phyloP scores from a whole-genome alignment of 768 basidiomycete species.

The Rhizopogon vinicolor region DNA sequence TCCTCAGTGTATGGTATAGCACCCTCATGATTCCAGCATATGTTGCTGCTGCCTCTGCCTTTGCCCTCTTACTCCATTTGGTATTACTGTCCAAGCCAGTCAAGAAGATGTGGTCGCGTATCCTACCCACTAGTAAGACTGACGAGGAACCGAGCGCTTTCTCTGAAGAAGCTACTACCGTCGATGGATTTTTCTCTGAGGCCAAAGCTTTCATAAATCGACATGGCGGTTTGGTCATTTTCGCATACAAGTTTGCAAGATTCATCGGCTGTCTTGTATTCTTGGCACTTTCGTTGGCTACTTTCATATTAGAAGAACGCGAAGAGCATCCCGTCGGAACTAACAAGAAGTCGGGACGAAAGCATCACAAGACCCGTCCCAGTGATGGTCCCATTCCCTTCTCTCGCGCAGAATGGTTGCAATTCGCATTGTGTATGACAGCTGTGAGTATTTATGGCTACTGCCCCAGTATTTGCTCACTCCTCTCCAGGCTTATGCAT shows the following conservation, averaged over 20 bases:
- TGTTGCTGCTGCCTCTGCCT: conserved; percentile 6
- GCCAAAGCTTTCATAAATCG: conserved; percentile 18
- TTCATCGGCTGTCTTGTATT: conserved; percentile 16
- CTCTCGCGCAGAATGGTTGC: conserved; percentile 1
- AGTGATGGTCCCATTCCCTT: not conserved
- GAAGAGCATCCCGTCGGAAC: not conserved
- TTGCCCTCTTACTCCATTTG: conserved; percentile 1
- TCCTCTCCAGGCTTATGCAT: conserved; percentile 33
- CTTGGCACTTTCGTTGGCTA: conserved; percentile 12
- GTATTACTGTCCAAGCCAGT: conserved; percentile 5
- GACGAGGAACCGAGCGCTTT: not conserved
- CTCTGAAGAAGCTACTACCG: not conserved
- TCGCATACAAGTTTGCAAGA: conserved; percentile 16
- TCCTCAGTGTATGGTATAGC: conserved; percentile 1
- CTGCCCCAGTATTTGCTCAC: not conserved
- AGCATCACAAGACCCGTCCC: not conserved
- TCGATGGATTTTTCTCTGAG: conserved; percentile 21
- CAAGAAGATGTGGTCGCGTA: not conserved
- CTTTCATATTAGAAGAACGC: conserved; percentile 2
- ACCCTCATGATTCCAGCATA: conserved; percentile 12
- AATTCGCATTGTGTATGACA: conserved; percentile 8
- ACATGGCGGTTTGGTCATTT: conserved; percentile 20
- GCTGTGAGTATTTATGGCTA: conserved; percentile 7
- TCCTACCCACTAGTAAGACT: not conserved
- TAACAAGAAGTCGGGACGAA: not conserved